phyloP scores from a whole-genome alignment of 345 rosid genomes.

The Eucalyptus cloeziana region DNA sequence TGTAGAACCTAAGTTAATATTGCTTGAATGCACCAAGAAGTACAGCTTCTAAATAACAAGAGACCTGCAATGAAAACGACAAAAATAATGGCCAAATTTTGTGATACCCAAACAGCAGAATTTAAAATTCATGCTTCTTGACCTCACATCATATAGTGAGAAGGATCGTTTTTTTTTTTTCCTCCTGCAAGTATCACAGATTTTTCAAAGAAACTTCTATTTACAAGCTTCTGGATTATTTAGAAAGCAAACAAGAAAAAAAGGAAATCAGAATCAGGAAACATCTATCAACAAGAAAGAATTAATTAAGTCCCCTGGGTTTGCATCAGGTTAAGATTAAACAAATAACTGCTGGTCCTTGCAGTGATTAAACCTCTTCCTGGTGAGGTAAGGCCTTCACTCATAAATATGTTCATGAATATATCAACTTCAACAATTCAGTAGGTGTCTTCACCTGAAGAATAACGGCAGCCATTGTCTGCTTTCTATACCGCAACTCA shows the following conservation, averaged over 20 bases:
- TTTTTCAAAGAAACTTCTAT: neutral
- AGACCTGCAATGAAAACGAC: neutral
- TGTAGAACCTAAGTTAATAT: neutral
- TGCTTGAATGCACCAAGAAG: neutral
- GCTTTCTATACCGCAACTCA: conserved; percentile 52
- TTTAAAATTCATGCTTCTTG: neutral
- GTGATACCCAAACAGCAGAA: neutral
- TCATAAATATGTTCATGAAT: neutral
- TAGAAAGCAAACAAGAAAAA: neutral
- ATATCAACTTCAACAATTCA: neutral
- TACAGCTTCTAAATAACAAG: neutral
- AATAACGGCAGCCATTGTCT: conserved; percentile 41
- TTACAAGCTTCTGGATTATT: neutral
- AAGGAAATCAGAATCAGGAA: neutral
- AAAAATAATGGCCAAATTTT: neutral
- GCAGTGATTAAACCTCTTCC: neutral
- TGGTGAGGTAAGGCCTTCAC: neutral
- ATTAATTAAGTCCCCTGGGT: neutral
- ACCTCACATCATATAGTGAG: neutral
- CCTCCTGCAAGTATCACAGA: neutral
- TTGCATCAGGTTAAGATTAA: neutral
- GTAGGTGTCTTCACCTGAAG: conserved; percentile 51
- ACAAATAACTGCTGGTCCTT: neutral
- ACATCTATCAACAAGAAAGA: neutral
- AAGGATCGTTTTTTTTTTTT: neutral